Conservation (phyloP, 1,139 yeast species). For the Lodderomyces metapsilosis region DNA sequence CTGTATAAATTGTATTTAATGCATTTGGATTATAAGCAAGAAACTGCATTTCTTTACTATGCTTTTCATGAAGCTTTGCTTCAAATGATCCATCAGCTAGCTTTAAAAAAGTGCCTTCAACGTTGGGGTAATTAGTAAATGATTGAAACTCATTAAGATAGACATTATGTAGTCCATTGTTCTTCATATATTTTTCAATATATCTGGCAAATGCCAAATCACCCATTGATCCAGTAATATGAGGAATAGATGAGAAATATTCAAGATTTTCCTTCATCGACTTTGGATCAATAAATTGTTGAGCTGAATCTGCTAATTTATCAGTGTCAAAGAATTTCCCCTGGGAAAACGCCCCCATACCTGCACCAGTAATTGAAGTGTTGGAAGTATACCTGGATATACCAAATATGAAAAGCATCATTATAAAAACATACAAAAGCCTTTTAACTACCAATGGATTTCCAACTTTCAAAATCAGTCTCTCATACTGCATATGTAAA, state of each 20-base stretch:
- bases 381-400: conserved; percentile 56
- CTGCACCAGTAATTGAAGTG: conserved; percentile 43
- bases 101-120: conserved; percentile 28
- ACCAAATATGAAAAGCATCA: conserved; percentile 56
- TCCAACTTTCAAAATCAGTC: conserved; percentile 61
- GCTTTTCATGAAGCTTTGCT: conserved; percentile 38
- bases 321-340: conserved; percentile 66
- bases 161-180: conserved; percentile 54
- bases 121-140: conserved; percentile 56
- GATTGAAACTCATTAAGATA: conserved; percentile 52
- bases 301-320: conserved; percentile 48
- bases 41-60: conserved; percentile 33
- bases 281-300: conserved; percentile 52
- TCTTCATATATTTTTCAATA: conserved; percentile 54
- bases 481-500: conserved; percentile 50
- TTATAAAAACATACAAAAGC: conserved; percentile 63
- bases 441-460: conserved; percentile 85
- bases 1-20: conserved; percentile 41
- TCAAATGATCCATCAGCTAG: conserved; percentile 34
- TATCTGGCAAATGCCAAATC: conserved; percentile 70
- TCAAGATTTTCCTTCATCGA: conserved; percentile 68
- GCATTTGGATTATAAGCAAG: conserved; percentile 71
- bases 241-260: conserved; percentile 81
- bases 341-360: conserved; percentile 35
- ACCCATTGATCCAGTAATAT: conserved; percentile 83